Evolutionary conservation across 2,329 filamentous ascomycete species (phyloP).

Genomic region (Aspergillus neotritici): DNA sequence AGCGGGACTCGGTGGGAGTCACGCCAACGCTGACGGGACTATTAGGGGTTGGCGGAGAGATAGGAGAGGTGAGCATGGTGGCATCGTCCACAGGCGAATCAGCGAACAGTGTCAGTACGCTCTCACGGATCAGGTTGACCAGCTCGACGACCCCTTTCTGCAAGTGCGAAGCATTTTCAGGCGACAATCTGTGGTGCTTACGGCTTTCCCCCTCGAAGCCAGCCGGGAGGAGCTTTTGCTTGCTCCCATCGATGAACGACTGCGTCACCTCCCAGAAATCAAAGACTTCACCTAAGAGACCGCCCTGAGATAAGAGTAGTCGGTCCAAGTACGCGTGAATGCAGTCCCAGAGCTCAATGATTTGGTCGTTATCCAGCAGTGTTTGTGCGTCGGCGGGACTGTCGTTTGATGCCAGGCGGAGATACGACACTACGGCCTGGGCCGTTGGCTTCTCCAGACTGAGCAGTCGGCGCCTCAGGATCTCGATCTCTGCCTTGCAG

Average conservation of each 20-base stretch:
- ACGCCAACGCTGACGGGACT: slow-evolving; percentile 54
- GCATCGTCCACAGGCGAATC: slow-evolving; percentile 88
- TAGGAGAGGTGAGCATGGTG: slow-evolving; percentile 76
- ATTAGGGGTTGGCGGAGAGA: slow-evolving; percentile 60
- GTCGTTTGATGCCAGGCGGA: slow-evolving; percentile 67
- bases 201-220: slow-evolving; percentile 78
- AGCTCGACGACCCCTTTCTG: slow-evolving; percentile 75
- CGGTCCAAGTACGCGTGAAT: slow-evolving; percentile 67
- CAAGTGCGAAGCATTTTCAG: slow-evolving; percentile 64
- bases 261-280: slow-evolving; percentile 93
- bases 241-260: slow-evolving; percentile 80
- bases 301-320: slow-evolving; percentile 67
- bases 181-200: slow-evolving; percentile 72
- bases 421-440: slow-evolving; percentile 65
- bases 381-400: slow-evolving; percentile 55
- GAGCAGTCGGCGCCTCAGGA: slow-evolving; percentile 74
- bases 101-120: slow-evolving; percentile 73
- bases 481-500: slow-evolving; percentile 87
- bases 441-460: slow-evolving; percentile 65
- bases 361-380: slow-evolving; percentile 69
- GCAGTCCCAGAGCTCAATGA: slow-evolving; percentile 91
- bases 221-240: slow-evolving; percentile 70
- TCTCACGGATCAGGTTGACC: slow-evolving; percentile 75
- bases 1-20: slow-evolving; percentile 62
- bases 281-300: slow-evolving; percentile 79